phyloP scores from a whole-genome alignment of 805 yeast genomes.

The Starmerella roubikii region DNA sequence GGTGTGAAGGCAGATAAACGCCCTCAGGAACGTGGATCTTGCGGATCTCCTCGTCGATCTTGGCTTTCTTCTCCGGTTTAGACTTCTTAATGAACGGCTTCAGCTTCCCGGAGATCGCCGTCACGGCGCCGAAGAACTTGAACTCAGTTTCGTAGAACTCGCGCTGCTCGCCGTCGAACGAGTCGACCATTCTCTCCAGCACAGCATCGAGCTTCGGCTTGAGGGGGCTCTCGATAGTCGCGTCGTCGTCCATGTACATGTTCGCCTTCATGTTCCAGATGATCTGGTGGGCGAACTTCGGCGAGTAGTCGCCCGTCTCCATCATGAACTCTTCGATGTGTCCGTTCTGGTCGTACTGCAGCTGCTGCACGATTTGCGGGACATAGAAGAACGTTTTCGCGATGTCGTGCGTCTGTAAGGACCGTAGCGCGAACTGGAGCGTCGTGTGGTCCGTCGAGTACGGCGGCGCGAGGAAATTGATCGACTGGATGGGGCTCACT shows the following conservation, averaged over 20 bases:
- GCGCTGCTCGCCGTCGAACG: conserved; percentile 48
- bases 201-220: conserved; percentile 75
- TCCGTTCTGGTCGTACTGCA: conserved; percentile 68
- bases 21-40: conserved; percentile 58
- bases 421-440: conserved; percentile 79
- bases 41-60: conserved; percentile 93
- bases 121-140: conserved; percentile 77
- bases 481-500: conserved; percentile 70
- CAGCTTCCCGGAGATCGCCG: conserved; percentile 85
- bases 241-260: conserved; percentile 79
- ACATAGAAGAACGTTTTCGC: conserved; percentile 88
- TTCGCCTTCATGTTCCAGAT: conserved; percentile 97
- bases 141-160: conserved; percentile 71
- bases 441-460: conserved; percentile 51
- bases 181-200: conserved; percentile 45
- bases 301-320: conserved; percentile 84
- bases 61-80: conserved; percentile 89
- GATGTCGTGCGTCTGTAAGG: conserved; percentile 76
- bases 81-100: conserved; percentile 89
- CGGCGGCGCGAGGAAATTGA: conserved; percentile 67
- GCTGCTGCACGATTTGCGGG: conserved; percentile 91
- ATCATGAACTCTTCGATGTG: conserved; percentile 78
- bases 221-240: conserved; percentile 59
- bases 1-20: conserved; percentile 90
- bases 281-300: conserved; percentile 90